Conservation (phyloP, 768 basidiomycete genomes). For the Macrolepiota dolichaula region DNA sequence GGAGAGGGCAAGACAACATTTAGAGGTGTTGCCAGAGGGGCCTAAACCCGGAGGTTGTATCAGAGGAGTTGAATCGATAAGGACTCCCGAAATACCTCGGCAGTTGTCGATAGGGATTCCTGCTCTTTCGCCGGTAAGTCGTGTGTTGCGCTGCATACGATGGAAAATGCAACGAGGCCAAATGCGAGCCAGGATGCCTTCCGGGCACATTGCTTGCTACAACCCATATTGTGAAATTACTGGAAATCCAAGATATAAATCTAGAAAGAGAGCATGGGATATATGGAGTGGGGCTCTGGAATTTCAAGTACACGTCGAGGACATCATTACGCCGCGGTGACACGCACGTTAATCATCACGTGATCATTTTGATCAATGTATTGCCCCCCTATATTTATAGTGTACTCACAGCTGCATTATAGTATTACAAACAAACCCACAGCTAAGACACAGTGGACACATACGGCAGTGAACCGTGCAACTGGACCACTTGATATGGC, state of each 20-base stretch:
- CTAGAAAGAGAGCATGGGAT: slow-evolving; percentile 5
- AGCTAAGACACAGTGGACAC: too few relatives aligned
- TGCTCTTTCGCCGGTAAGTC: slow-evolving; percentile 25
- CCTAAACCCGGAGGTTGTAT: background rate
- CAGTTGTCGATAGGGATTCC: slow-evolving; percentile 23
- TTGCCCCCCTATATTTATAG: too few relatives aligned
- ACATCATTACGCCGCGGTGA: slow-evolving; percentile 11
- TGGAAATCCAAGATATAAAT: background rate
- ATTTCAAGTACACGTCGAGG: slow-evolving; percentile 13
- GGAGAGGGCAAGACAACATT: background rate
- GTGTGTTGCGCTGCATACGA: slow-evolving; percentile 42
- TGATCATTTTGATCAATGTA: slow-evolving; percentile 13
- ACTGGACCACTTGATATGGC: too few relatives aligned
- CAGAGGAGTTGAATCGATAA: background rate
- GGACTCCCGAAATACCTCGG: slow-evolving; percentile 19
- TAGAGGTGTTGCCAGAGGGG: background rate
- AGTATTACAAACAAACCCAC: too few relatives aligned
- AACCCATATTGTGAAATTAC: slow-evolving; percentile 18
- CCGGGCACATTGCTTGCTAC: slow-evolving; percentile 29
- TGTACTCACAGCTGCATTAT: too few relatives aligned
- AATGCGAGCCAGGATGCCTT: slow-evolving; percentile 61
- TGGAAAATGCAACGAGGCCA: slow-evolving; percentile 51
- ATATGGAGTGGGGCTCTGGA: background rate
- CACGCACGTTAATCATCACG: slow-evolving; percentile 21
- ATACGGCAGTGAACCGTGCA: too few relatives aligned